Evolutionary conservation across 306 rosid genomes (phyloP).

Genomic region (Quercus alba): DNA sequence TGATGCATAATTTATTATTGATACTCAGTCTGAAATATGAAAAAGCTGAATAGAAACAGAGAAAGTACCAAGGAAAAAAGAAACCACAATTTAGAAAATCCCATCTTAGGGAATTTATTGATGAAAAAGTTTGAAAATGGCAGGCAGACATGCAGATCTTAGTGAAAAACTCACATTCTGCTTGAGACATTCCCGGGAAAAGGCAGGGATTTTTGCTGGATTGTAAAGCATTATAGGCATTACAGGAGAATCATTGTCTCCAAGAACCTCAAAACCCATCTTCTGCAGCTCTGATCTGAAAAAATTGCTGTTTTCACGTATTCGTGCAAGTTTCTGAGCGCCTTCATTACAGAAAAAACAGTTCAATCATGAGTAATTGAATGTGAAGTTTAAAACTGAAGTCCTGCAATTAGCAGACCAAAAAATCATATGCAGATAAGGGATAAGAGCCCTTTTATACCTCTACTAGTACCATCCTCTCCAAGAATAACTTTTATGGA

Average conservation of each 20-base stretch:
- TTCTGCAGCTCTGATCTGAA: constrained; percentile 90
- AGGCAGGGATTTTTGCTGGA: constrained; percentile 91
- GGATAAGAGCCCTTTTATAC: constrained; percentile 28
- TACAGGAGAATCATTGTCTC: constrained; percentile 79
- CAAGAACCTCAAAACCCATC: constrained; percentile 86
- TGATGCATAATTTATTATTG: not conserved
- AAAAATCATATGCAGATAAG: not conserved
- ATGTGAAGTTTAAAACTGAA: not conserved
- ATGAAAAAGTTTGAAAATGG: not conserved
- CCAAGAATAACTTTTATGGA: constrained; percentile 78
- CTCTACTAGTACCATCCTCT: constrained; percentile 93
- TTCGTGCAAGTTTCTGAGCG: constrained; percentile 81
- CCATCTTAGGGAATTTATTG: not conserved
- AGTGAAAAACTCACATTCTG: constrained; percentile 60
- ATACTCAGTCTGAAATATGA: not conserved
- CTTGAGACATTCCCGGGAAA: constrained; percentile 89
- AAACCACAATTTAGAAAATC: not conserved
- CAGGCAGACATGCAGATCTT: not conserved
- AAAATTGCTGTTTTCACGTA: constrained; percentile 86
- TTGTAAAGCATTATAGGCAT: constrained; percentile 97
- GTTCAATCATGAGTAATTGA: not conserved
- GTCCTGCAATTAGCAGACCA: not conserved
- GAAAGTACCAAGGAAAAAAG: not conserved
- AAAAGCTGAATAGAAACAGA: not conserved
- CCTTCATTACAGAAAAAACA: constrained; percentile 34